Evolutionary conservation across 2,329 filamentous ascomycete species (phyloP).

Genomic region (Botrytis squamosa): DNA sequence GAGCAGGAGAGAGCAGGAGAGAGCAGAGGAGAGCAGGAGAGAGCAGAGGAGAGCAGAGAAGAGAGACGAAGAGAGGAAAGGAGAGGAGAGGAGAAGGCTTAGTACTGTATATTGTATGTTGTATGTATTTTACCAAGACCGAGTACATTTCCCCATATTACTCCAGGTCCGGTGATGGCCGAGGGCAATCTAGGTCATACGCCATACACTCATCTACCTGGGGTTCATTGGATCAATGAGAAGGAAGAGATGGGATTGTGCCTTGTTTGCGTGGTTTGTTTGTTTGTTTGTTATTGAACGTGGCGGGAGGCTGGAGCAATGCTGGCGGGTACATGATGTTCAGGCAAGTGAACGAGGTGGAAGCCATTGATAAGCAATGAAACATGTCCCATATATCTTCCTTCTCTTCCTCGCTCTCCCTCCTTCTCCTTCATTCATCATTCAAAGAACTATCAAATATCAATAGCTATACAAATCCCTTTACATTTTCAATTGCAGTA

Average conservation of each 20-base stretch:
- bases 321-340: constrained; percentile 4
- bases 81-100: background rate
- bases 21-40: too few relatives aligned
- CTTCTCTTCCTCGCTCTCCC: background rate
- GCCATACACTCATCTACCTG: background rate
- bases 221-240: background rate
- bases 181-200: constrained; percentile 2
- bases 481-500: background rate
- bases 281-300: constrained; percentile 2
- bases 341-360: background rate
- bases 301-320: background rate
- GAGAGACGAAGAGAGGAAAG: too few relatives aligned
- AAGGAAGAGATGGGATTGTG: background rate
- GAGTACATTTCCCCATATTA: background rate
- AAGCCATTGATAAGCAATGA: constrained; percentile 8
- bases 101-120: too few relatives aligned
- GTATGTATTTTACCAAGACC: background rate
- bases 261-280: background rate
- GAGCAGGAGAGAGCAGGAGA: too few relatives aligned
- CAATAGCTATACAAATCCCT: background rate
- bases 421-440: background rate
- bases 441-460: background rate
- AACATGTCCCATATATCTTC: background rate
- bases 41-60: too few relatives aligned
- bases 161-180: constrained; percentile 6